Evolutionary conservation across 2,329 filamentous ascomycete species (phyloP).

Genomic region (Colletotrichum caudatum): DNA sequence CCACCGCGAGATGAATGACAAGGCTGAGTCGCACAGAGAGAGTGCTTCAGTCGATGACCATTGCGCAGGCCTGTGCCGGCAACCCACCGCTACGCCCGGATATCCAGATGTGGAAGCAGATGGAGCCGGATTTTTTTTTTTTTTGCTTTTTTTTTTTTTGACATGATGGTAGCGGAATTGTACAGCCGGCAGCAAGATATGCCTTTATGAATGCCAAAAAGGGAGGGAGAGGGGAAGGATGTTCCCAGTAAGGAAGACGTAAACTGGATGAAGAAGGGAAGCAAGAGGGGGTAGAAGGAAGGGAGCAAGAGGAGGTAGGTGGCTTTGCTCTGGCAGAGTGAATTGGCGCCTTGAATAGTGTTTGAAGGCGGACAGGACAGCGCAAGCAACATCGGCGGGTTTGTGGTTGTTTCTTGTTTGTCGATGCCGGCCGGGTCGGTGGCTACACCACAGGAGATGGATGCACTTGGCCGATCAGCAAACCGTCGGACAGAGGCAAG

Average conservation of each 20-base stretch:
- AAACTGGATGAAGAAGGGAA: background rate
- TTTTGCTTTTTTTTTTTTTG: conserved; percentile 49
- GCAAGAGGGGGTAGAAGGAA: background rate
- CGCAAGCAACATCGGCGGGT: background rate
- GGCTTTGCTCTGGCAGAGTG: conserved; percentile 21
- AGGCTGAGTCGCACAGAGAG: conserved; percentile 54
- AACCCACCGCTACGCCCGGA: conserved; percentile 51
- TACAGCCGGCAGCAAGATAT: conserved; percentile 55
- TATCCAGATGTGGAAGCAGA: conserved; percentile 52
- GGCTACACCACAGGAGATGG: conserved; percentile 2
- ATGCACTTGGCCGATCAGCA: conserved; percentile 14
- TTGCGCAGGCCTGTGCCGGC: conserved; percentile 46
- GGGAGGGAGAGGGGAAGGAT: conserved; percentile 13
- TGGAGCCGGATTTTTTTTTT: conserved; percentile 56
- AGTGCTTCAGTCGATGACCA: conserved; percentile 58
- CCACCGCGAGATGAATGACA: conserved; percentile 51
- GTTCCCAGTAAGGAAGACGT: conserved; percentile 13
- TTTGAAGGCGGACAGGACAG: conserved; percentile 4
- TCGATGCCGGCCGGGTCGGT: background rate
- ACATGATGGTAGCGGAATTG: conserved; percentile 52
- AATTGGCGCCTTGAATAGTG: conserved; percentile 5
- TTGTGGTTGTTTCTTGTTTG: conserved; percentile 20
- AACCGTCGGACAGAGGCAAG: conserved; percentile 3
- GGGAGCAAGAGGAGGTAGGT: background rate
- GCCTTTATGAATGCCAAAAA: conserved; percentile 51